Evolutionary conservation across 2,329 filamentous ascomycete genomes (phyloP).

Genomic region (Paracoccidioides lutzii): DNA sequence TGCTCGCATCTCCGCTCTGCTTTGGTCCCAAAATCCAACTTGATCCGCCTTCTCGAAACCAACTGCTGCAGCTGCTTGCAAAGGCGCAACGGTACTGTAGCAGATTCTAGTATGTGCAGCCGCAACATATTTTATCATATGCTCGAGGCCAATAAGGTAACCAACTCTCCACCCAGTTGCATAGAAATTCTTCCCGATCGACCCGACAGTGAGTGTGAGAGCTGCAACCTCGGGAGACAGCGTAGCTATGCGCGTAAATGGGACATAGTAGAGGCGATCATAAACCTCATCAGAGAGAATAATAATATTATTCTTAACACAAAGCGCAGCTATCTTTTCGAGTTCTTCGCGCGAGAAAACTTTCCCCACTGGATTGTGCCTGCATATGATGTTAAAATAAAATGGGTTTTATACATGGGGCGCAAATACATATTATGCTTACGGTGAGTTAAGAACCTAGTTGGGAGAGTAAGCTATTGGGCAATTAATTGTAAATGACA

Average conservation of each 20-base stretch:
- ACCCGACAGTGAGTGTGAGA: conserved; percentile 85
- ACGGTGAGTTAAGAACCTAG: conserved; percentile 40
- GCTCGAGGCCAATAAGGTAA: conserved; percentile 79
- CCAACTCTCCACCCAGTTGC: conserved; percentile 94
- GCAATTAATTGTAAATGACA: conserved; percentile 25
- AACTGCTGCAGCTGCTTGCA: conserved; percentile 88
- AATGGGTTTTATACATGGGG: not conserved
- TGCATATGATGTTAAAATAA: conserved; percentile 7
- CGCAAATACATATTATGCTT: conserved; percentile 13
- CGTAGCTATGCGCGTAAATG: conserved; percentile 84
- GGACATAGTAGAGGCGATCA: conserved; percentile 86
- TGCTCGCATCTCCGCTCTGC: conserved; percentile 72
- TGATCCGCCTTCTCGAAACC: conserved; percentile 84
- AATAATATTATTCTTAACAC: conserved; percentile 84
- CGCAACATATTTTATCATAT: conserved; percentile 81
- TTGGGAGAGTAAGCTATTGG: not conserved
- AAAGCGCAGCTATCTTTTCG: conserved; percentile 70
- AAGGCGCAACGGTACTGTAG: conserved; percentile 81
- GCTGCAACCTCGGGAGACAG: conserved; percentile 79
- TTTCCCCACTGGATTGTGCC: conserved; percentile 91
- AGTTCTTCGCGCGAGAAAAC: conserved; percentile 79
- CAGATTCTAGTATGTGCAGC: conserved; percentile 94
- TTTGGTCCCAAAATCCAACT: conserved; percentile 75
- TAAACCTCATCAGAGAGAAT: conserved; percentile 91
- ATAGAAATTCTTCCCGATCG: conserved; percentile 96